Base-by-base conservation (phyloP, 75 land plant species). In the Pseudotsuga menziesii region DNA sequence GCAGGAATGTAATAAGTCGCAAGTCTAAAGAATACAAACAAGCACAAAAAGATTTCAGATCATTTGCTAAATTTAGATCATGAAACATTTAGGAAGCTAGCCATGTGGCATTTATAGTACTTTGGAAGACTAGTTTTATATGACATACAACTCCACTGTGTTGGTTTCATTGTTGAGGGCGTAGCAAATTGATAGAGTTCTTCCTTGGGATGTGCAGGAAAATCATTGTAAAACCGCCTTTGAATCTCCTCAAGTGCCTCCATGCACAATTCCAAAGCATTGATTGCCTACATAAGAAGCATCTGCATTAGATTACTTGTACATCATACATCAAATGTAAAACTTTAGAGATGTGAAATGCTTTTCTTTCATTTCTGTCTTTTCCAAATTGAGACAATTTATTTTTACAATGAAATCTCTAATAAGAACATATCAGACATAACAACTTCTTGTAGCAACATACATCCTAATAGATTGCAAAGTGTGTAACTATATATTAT, bases 91-190 rank as follows among this genome's bases (percentile, higher is more conserved):
- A 69, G n/a, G 72, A 22, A 44, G 48, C 36, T 60, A 75, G 20
- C 25, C 14, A 59, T 69, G 69, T 64, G 22, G 11, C 52, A n/a
- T 69, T 39, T 5, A 69, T 39, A 36, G 6, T 39, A 41, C 13
- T 41, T 69, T 41, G 19, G 52, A 69, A 44, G 72, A 39, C 1
- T 41, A 16, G 12, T n/a, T 69, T 69, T n/a, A 39, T 29, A 69
- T 7, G 41, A 59, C 86, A 88, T 80, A 91, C 93, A 89, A 74
- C 63, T 81, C 98, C 96, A 89, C 75, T 93, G 95, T 17, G 98
- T 93, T 66, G 98, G 98, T 80, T 95, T 95, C 96, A 95, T 93
- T 61, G 96, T 95, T 75, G 98, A 95, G 36, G 98, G 96, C 61
- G 98, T 91, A 41, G 93, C 96, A 89, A 93, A 95, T 32, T 83